These are phyloP conservation scores for Amniculicola lignicola DNA, from an alignment of 495 filamentous ascomycete genomes.

Conservation along the genomic window DNA sequence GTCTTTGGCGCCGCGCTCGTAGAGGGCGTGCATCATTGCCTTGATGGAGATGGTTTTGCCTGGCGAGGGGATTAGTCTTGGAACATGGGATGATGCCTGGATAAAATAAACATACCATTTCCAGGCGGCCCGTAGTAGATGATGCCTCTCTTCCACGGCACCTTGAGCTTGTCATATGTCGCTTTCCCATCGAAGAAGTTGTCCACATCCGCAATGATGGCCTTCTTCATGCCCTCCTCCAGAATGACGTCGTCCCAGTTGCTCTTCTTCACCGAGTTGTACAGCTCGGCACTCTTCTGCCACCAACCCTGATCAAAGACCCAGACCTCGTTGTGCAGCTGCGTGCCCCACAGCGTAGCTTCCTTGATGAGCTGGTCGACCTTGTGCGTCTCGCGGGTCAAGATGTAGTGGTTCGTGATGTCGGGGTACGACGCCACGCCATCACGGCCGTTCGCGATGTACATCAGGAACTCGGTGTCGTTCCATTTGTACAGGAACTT, in stretches of 20 bases:
- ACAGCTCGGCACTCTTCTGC: slow-evolving; percentile 59
- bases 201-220: slow-evolving; percentile 56
- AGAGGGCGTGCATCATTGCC: slow-evolving; percentile 43
- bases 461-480: slow-evolving; percentile 51
- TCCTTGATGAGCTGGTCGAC: slow-evolving; percentile 54
- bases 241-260: slow-evolving; percentile 66
- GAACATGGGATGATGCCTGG: too few relatives aligned
- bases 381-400: slow-evolving; percentile 42
- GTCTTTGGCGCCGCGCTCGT: slow-evolving; percentile 31
- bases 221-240: slow-evolving; percentile 58
- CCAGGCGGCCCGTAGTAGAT: slow-evolving; percentile 61
- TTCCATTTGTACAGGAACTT: slow-evolving; percentile 54
- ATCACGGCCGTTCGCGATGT: slow-evolving; percentile 52
- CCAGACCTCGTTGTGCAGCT: slow-evolving; percentile 61
- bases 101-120: slow-evolving; percentile 33
- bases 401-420: slow-evolving; percentile 49
- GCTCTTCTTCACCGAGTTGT: slow-evolving; percentile 52
- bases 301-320: slow-evolving; percentile 61
- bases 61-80: too few relatives aligned
- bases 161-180: slow-evolving; percentile 55
- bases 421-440: slow-evolving; percentile 38
- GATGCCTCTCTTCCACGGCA: slow-evolving; percentile 62
- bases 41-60: slow-evolving; percentile 42
- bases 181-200: slow-evolving; percentile 57
- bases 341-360: slow-evolving; percentile 47